phyloP scores from a whole-genome alignment of 768 basidiomycete species.

The Tubosaeta sp. region DNA sequence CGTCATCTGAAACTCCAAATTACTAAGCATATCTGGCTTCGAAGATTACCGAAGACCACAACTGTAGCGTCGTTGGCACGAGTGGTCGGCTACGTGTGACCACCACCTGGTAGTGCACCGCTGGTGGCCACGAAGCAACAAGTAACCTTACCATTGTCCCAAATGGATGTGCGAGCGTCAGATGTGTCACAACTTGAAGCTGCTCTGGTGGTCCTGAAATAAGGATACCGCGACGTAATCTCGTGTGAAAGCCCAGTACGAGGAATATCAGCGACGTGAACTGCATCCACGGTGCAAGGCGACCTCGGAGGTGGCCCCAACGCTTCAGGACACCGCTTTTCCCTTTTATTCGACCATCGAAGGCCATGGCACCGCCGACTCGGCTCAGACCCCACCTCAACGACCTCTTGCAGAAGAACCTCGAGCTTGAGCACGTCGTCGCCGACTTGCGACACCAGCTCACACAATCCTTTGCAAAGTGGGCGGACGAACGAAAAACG shows the following conservation, averaged over 20 bases:
- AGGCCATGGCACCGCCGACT: constrained; percentile 24
- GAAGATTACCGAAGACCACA: too few relatives aligned
- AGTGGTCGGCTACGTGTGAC: too few relatives aligned
- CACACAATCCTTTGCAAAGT: constrained; percentile 26
- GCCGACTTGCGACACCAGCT: constrained; percentile 27
- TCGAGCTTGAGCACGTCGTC: constrained; percentile 26
- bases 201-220: not conserved
- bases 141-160: too few relatives aligned
- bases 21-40: too few relatives aligned
- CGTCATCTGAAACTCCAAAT: too few relatives aligned
- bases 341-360: not conserved
- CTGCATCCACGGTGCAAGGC: not conserved
- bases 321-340: not conserved
- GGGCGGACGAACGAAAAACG: constrained; percentile 27
- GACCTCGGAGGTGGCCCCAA: not conserved
- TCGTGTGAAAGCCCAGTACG: constrained; percentile 17
- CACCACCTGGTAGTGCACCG: too few relatives aligned
- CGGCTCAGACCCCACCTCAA: constrained; percentile 25
- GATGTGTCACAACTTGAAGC: not conserved
- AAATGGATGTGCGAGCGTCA: not conserved
- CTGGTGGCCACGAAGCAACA: too few relatives aligned
- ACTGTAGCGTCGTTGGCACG: too few relatives aligned
- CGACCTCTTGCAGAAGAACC: constrained; percentile 26
- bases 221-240: constrained; percentile 3
- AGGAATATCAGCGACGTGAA: not conserved